phyloP scores from a whole-genome alignment of 257 asterid species.

The Solanum corneliomulleri region DNA sequence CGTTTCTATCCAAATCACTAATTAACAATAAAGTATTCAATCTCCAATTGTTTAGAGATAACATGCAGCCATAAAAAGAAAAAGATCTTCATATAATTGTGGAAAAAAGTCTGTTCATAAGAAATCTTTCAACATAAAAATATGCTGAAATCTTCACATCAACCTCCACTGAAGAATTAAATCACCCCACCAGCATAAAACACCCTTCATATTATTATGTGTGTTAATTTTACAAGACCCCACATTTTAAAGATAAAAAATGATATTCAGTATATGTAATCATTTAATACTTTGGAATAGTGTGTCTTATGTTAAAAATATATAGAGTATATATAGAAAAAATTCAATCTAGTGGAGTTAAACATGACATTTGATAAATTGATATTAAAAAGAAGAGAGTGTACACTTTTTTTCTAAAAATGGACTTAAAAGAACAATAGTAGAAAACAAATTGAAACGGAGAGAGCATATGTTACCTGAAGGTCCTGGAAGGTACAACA shows the following conservation, averaged over 20 bases:
- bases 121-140: neutral
- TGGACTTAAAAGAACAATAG: fast-evolving
- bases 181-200: neutral
- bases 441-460: neutral
- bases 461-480: neutral
- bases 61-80: neutral
- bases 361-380: no score
- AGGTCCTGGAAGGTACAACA: neutral
- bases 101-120: neutral
- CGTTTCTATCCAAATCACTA: no score
- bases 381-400: neutral
- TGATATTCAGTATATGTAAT: neutral
- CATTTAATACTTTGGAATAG: neutral
- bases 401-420: neutral
- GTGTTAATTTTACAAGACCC: neutral
- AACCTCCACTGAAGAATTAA: neutral
- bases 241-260: neutral
- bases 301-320: neutral
- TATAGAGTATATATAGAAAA: neutral
- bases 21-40: no score
- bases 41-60: neutral
- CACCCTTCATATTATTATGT: neutral
- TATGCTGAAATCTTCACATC: neutral
- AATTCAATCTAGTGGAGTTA: neutral
- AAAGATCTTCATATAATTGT: neutral